Percentiles rank a stretch among this genome's conserved stretches.
Conservation (phyloP, 2,329 filamentous ascomycete genomes). For the Exophiala spinifera region DNA sequence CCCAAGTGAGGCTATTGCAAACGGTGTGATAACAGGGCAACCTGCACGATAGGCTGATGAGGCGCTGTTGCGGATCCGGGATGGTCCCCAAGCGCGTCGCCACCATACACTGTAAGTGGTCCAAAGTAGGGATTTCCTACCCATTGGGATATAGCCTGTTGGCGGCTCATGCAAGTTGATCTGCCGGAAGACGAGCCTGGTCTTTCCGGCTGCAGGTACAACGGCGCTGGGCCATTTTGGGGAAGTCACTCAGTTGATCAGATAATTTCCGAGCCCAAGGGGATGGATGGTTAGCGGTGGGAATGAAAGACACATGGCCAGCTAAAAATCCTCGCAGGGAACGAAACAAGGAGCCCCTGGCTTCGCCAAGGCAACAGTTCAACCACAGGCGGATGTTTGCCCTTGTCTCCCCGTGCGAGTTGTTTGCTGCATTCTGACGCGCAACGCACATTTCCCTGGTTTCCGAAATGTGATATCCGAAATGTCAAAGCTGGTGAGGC, state of each 20-base stretch:
- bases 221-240: neutral
- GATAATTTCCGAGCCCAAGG: conserved; percentile 25
- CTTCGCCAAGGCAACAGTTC: conserved; percentile 12
- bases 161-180: conserved; percentile 1
- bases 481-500: neutral
- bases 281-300: conserved; percentile 1
- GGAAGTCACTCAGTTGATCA: conserved; percentile 1
- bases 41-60: too few species aligned
- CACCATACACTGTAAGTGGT: neutral
- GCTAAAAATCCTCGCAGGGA: neutral
- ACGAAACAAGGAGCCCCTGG: neutral
- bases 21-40: too few species aligned
- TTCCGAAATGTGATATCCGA: conserved; percentile 1
- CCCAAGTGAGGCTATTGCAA: too few species aligned
- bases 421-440: neutral
- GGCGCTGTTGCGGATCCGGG: too few species aligned
- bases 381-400: neutral
- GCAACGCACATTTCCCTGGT: neutral
- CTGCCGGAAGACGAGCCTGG: conserved; percentile 9
- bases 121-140: too few species aligned
- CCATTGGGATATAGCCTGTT: too few species aligned
- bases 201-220: conserved; percentile 12
- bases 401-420: neutral
- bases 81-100: too few species aligned
- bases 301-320: conserved; percentile 14